Conservation (phyloP, 352 stramenopile genomes). For the Pythium sukuiense region DNA sequence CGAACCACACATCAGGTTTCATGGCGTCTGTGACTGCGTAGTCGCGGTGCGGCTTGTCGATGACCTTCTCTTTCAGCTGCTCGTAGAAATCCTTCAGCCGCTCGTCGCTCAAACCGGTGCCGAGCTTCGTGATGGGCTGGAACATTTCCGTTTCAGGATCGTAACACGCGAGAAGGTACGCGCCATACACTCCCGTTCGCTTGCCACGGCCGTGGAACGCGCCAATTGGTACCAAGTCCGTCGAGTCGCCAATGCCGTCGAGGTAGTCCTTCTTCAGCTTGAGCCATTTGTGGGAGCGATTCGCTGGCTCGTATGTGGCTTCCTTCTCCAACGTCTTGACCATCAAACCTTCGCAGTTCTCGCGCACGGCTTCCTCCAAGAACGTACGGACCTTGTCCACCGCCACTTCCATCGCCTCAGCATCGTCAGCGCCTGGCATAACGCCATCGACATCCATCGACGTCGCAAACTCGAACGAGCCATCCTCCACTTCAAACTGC, state of each 20-base stretch:
- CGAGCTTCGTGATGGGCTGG: constrained; percentile 98
- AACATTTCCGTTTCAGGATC: constrained; percentile 97
- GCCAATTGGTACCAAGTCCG: constrained; percentile 98
- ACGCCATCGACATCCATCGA: constrained; percentile 87
- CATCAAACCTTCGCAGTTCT: constrained; percentile 98
- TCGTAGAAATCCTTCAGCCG: constrained; percentile 91
- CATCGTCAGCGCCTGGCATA: constrained; percentile 86
- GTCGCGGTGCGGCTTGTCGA: constrained; percentile 86
- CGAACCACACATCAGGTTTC: constrained; percentile 96
- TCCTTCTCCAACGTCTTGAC: constrained; percentile 99
- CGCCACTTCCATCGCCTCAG: constrained; percentile 85
- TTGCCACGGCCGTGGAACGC: constrained; percentile 97
- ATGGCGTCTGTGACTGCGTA: constrained; percentile 92
- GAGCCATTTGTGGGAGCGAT: constrained; percentile 99
- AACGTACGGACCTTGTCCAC: constrained; percentile 90
- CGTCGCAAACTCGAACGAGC: constrained; percentile 94
- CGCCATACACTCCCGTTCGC: constrained; percentile 96
- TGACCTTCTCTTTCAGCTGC: constrained; percentile 80
- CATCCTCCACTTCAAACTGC: constrained; percentile 92
- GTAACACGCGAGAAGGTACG: constrained; percentile 98
- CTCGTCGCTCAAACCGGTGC: constrained; percentile 99
- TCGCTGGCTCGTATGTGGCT: constrained; percentile 97
- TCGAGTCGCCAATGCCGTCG: constrained; percentile 96
- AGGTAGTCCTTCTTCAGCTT: constrained; percentile 99
- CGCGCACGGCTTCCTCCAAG: constrained; percentile 93